phyloP scores from a whole-genome alignment of 768 basidiomycete species.

The Russula sp. region DNA sequence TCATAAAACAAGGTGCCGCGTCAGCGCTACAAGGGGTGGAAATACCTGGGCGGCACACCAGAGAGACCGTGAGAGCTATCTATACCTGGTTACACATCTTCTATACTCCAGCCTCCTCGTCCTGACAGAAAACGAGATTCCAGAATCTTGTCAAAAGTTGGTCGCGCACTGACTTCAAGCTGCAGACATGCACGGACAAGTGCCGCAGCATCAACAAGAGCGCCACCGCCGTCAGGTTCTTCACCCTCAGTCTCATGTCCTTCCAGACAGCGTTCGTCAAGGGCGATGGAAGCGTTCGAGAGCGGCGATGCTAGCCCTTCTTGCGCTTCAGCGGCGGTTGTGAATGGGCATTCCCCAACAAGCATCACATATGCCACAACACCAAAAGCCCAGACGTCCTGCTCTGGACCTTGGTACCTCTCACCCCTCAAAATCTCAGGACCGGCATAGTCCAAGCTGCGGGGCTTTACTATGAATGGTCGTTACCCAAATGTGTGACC shows the following conservation, averaged over 20 bases:
- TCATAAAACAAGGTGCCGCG: conserved; percentile 3
- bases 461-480: conserved; percentile 17
- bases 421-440: conserved; percentile 96
- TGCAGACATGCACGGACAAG: conserved; percentile 81
- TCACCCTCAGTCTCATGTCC: conserved; percentile 65
- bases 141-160: conserved; percentile 78
- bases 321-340: conserved; percentile 85
- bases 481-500: conserved; percentile 8
- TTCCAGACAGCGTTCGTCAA: conserved; percentile 76
- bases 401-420: conserved; percentile 91
- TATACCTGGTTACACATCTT: conserved; percentile 14
- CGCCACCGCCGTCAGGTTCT: conserved; percentile 77
- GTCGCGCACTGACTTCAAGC: conserved; percentile 69
- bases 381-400: conserved; percentile 98
- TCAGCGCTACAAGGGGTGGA: conserved; percentile 2
- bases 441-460: conserved; percentile 85
- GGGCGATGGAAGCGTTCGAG: conserved; percentile 62
- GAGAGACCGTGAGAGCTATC: conserved; percentile 3
- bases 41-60: neutral
- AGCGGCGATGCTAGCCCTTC: conserved; percentile 73
- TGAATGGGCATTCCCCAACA: conserved; percentile 86
- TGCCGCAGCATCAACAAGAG: conserved; percentile 75
- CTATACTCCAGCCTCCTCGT: conserved; percentile 61
- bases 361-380: conserved; percentile 95
- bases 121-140: conserved; percentile 78